A percentile compares a stretch with the other conserved stretches of the same genome.
Conservation (phyloP, 2,329 filamentous ascomycete species). For the Ceratocystis ficicola region DNA sequence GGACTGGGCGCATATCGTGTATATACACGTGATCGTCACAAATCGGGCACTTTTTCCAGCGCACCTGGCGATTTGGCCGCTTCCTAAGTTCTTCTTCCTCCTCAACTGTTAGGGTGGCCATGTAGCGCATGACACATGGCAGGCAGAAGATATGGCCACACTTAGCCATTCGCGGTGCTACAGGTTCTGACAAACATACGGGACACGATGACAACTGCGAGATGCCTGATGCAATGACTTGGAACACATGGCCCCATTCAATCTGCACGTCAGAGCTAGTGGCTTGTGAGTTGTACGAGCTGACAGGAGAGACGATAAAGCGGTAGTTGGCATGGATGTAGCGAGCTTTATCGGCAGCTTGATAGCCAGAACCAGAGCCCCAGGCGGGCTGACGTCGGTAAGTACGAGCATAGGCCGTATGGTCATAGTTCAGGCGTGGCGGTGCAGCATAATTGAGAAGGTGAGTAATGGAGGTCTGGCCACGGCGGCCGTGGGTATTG, state of each 20-base stretch:
- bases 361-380: slow-evolving; percentile 79
- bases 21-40: slow-evolving; percentile 90
- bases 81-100: slow-evolving; percentile 51
- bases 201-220: slow-evolving; percentile 84
- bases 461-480: slow-evolving; percentile 94
- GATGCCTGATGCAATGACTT: slow-evolving; percentile 79
- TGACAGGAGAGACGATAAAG: slow-evolving; percentile 79
- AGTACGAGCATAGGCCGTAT: slow-evolving; percentile 41
- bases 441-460: slow-evolving; percentile 83
- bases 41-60: slow-evolving; percentile 92
- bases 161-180: slow-evolving; percentile 90
- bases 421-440: slow-evolving; percentile 49
- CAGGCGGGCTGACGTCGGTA: slow-evolving; percentile 63
- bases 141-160: slow-evolving; percentile 97
- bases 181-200: slow-evolving; percentile 85
- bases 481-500: slow-evolving; percentile 58
- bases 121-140: slow-evolving; percentile 85
- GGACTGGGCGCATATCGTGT: slow-evolving; percentile 77
- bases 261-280: slow-evolving; percentile 78
- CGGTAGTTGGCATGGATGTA: slow-evolving; percentile 93
- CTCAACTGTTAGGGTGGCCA: slow-evolving; percentile 58
- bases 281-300: slow-evolving; percentile 67
- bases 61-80: slow-evolving; percentile 51
- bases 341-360: slow-evolving; percentile 80
- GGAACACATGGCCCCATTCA: slow-evolving; percentile 81